Evolutionary conservation across 2,329 filamentous ascomycete species (phyloP).

Genomic region (Pseudocercospora fijiensis): DNA sequence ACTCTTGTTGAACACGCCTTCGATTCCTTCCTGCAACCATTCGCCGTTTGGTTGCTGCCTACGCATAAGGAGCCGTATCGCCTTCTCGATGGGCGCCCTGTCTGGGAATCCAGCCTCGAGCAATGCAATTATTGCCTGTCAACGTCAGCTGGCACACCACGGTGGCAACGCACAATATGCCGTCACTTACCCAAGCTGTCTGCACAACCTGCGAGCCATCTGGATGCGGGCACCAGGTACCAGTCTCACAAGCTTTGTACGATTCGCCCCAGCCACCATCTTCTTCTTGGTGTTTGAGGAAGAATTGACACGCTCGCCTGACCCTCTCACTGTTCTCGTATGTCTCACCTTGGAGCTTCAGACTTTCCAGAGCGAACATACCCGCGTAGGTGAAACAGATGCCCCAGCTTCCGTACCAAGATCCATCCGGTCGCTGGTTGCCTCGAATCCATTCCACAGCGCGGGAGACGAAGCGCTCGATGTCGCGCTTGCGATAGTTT

Average conservation of each 20-base stretch:
- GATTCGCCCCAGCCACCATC: slow-evolving; percentile 98
- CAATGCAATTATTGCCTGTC: slow-evolving; percentile 58
- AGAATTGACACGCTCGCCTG: slow-evolving; percentile 76
- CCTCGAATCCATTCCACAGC: slow-evolving; percentile 81
- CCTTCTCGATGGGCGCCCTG: slow-evolving; percentile 67
- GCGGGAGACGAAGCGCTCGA: slow-evolving; percentile 67
- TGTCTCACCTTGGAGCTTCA: slow-evolving; percentile 77
- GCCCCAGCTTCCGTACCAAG: slow-evolving; percentile 97
- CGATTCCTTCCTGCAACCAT: slow-evolving; percentile 93
- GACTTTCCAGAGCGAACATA: slow-evolving; percentile 91
- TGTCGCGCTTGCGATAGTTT: slow-evolving; percentile 73
- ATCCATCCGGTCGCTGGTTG: slow-evolving; percentile 76
- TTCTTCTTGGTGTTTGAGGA: slow-evolving; percentile 76
- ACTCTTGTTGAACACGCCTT: slow-evolving; percentile 97
- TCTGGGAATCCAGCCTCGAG: slow-evolving; percentile 82
- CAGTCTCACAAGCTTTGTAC: slow-evolving; percentile 79
- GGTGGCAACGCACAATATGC: slow-evolving; percentile 60
- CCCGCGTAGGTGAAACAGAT: slow-evolving; percentile 97
- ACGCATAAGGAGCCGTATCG: slow-evolving; percentile 76
- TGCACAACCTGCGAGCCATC: slow-evolving; percentile 85
- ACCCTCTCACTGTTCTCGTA: slow-evolving; percentile 72
- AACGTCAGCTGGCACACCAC: slow-evolving; percentile 24
- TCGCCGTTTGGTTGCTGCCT: slow-evolving; percentile 86
- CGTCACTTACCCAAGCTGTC: slow-evolving; percentile 76
- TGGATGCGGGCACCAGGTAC: slow-evolving; percentile 69